Evolutionary conservation across 192 early-diverging fungal species (phyloP).

Genomic region (Podila horticola): DNA sequence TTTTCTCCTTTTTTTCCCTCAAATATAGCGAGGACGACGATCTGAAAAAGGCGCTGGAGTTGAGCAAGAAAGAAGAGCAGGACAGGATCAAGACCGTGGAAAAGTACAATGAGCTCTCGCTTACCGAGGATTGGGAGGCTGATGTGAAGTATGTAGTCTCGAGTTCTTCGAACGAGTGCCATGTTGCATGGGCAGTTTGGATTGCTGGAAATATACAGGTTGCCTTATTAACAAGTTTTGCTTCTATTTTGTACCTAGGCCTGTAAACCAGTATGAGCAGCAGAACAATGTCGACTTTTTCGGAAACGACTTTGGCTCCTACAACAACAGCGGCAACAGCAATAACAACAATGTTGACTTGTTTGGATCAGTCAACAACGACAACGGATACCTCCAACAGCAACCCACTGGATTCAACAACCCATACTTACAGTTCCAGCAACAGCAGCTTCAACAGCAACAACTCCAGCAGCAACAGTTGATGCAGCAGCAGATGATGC

Average conservation of each 20-base stretch:
- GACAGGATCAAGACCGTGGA: conserved; percentile 40
- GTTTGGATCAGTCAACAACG: conserved; percentile 20
- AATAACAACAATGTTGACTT: conserved; percentile 46
- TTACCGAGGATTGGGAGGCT: conserved; percentile 50
- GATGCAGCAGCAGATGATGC: conserved; percentile 40
- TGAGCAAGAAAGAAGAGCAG: conserved; percentile 59
- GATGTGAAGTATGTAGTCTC: conserved; percentile 22
- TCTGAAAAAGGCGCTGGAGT: conserved; percentile 52
- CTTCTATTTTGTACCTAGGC: background rate
- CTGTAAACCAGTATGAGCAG: conserved; percentile 38
- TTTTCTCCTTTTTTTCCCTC: background rate
- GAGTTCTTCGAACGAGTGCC: no score
- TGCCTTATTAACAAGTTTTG: background rate
- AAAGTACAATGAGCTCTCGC: conserved; percentile 48
- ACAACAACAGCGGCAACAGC: conserved; percentile 48
- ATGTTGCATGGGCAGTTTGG: no score
- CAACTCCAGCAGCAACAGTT: conserved; percentile 39
- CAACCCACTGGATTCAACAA: conserved; percentile 45
- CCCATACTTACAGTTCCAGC: conserved; percentile 46
- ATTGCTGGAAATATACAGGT: background rate
- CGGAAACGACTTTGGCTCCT: conserved; percentile 44
- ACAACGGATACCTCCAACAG: conserved; percentile 15
- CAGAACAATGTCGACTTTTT: conserved; percentile 46
- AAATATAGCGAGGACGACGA: conserved; percentile 52
- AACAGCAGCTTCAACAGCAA: conserved; percentile 52